phyloP scores from a whole-genome alignment of 169 alveolate species.

The Plasmodium chabaudi region DNA sequence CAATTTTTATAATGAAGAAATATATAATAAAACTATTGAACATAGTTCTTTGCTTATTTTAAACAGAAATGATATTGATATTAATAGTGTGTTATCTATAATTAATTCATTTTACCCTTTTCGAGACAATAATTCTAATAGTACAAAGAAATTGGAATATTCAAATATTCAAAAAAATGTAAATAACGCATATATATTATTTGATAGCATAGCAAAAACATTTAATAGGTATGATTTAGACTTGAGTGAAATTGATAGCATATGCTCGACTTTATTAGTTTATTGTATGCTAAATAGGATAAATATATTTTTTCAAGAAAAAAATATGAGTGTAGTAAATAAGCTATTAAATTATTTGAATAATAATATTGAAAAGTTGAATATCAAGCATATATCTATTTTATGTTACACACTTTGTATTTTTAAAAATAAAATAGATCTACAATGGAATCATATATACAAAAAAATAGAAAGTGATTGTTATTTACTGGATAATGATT shows the following conservation, averaged over 20 bases:
- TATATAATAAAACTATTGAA: conserved; percentile 33
- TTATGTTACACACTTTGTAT: conserved; percentile 32
- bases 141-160: neutral
- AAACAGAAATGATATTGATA: conserved; percentile 61
- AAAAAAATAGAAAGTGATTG: conserved; percentile 49
- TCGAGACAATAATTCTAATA: neutral
- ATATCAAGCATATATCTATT: conserved; percentile 58
- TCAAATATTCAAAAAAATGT: neutral
- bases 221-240: conserved; percentile 57
- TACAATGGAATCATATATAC: conserved; percentile 39
- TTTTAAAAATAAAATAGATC: conserved; percentile 11
- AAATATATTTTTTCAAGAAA: conserved; percentile 61
- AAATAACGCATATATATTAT: conserved; percentile 35
- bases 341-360: conserved; percentile 23
- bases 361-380: conserved; percentile 36
- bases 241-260: conserved; percentile 32
- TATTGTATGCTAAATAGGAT: conserved; percentile 35
- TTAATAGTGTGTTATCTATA: conserved; percentile 33
- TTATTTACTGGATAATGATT: conserved; percentile 31
- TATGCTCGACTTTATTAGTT: conserved; percentile 35
- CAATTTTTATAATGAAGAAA: conserved; percentile 52
- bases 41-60: conserved; percentile 48
- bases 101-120: conserved; percentile 33
- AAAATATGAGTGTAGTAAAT: conserved; percentile 32
- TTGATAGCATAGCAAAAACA: conserved; percentile 58